phyloP scores from a whole-genome alignment of 768 basidiomycete genomes.

The Baorangia bicolor region DNA sequence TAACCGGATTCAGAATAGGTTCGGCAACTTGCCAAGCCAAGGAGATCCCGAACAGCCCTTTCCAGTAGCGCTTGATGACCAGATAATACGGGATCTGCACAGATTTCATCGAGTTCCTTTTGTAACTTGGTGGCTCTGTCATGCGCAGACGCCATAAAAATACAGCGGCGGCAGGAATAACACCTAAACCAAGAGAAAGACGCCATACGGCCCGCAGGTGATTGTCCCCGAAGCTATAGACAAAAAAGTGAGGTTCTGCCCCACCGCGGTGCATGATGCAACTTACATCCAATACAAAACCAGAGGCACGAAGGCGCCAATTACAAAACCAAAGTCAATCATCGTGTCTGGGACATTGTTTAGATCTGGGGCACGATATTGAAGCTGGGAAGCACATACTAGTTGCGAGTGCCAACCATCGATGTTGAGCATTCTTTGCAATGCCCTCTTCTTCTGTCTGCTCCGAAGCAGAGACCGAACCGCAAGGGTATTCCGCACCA shows the following conservation, averaged over 20 bases:
- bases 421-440: conserved; percentile 75
- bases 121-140: conserved; percentile 74
- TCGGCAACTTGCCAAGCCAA: conserved; percentile 57
- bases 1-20: neutral
- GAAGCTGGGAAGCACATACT: conserved; percentile 47
- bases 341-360: conserved; percentile 54
- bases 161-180: conserved; percentile 77
- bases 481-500: conserved; percentile 89
- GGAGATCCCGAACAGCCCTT: conserved; percentile 69
- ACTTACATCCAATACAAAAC: conserved; percentile 87
- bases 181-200: conserved; percentile 78
- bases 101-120: conserved; percentile 76
- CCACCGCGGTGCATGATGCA: neutral
- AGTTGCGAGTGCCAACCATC: conserved; percentile 86
- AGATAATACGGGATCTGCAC: conserved; percentile 74
- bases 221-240: conserved; percentile 62
- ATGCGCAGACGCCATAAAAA: conserved; percentile 85
- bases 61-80: conserved; percentile 78
- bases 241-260: neutral
- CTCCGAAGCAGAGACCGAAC: conserved; percentile 85
- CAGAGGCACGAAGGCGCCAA: conserved; percentile 78
- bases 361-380: neutral
- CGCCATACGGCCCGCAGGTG: conserved; percentile 90
- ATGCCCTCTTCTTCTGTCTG: conserved; percentile 84
- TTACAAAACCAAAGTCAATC: conserved; percentile 84